These are phyloP conservation scores for Boletus coccyginus DNA, from an alignment of 768 basidiomycete genomes.

Conservation along the genomic window DNA sequence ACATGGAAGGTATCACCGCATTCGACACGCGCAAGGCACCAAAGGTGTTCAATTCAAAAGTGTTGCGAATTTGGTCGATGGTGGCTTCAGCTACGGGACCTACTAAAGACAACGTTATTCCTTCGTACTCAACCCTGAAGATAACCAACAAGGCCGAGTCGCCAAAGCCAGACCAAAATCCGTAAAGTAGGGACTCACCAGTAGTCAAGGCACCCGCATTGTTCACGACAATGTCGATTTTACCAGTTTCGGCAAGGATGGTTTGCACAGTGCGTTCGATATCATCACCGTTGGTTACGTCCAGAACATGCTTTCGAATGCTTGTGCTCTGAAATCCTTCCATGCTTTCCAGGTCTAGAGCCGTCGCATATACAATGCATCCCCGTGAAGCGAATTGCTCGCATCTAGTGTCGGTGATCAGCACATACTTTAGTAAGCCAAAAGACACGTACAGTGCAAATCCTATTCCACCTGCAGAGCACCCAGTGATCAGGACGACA, in stretches of 20 bases:
- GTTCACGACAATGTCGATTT: constrained; percentile 73
- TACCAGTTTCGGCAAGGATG: constrained; percentile 54
- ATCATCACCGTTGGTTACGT: constrained; percentile 62
- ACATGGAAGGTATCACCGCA: constrained; percentile 72
- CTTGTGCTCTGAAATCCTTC: constrained; percentile 44
- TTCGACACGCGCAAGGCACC: constrained; percentile 56
- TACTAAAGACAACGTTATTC: constrained; percentile 20
- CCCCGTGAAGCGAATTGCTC: constrained; percentile 63
- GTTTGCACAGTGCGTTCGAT: constrained; percentile 48
- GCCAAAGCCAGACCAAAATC: background rate
- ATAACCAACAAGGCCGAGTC: background rate
- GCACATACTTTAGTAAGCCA: background rate
- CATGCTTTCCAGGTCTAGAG: constrained; percentile 62
- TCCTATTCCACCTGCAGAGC: constrained; percentile 72
- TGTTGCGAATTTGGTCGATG: constrained; percentile 47
- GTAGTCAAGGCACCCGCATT: constrained; percentile 59
- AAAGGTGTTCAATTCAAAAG: constrained; percentile 69
- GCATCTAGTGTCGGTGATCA: constrained; percentile 35
- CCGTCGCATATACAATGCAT: constrained; percentile 76
- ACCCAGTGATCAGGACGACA: constrained; percentile 74
- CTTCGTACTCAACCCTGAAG: background rate
- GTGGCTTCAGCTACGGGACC: constrained; percentile 51
- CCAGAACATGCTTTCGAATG: constrained; percentile 51
- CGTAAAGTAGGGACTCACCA: constrained; percentile 35
- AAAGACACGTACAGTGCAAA: constrained; percentile 48